Conservation (phyloP, 23 red algal species). For the Cyanidioschyzon merolae region DNA sequence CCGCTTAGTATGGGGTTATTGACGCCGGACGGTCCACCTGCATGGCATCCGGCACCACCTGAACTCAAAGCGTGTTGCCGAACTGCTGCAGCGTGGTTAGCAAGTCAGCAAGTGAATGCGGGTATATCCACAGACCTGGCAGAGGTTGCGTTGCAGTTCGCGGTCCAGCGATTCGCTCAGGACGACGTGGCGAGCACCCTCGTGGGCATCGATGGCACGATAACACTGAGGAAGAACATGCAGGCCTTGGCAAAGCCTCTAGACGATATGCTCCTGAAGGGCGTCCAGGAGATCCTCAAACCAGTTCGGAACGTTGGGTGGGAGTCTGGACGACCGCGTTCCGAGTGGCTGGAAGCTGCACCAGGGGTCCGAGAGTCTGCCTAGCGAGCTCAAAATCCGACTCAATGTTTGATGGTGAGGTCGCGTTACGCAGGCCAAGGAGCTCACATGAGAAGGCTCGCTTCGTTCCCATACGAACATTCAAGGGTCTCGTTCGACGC, state of each 20-base stretch:
- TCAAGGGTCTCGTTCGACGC: too few relatives aligned
- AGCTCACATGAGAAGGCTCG: too few relatives aligned
- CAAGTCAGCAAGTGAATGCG: slow-evolving; percentile 29
- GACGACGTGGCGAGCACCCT: slow-evolving; percentile 43
- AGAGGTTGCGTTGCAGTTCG: slow-evolving; percentile 61
- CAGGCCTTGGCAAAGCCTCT: slow-evolving; percentile 16
- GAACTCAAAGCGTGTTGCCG: slow-evolving; percentile 27
- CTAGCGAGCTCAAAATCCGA: too few relatives aligned
- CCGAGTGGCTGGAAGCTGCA: not conserved
- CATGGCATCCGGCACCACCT: slow-evolving; percentile 83
- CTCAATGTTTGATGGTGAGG: too few relatives aligned
- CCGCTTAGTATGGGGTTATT: slow-evolving; percentile 86
- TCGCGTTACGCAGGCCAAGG: too few relatives aligned
- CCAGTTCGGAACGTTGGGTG: slow-evolving; percentile 64
- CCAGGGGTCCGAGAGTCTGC: too few relatives aligned
- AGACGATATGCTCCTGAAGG: slow-evolving; percentile 39
- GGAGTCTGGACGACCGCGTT: slow-evolving; percentile 5
- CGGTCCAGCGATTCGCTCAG: slow-evolving; percentile 19
- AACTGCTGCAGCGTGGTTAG: slow-evolving; percentile 21
- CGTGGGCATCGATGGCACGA: slow-evolving; percentile 74
- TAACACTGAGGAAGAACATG: slow-evolving; percentile 56
- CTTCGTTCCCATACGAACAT: too few relatives aligned
- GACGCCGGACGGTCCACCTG: slow-evolving; percentile 44
- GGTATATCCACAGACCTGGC: slow-evolving; percentile 33
- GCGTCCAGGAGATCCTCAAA: slow-evolving; percentile 52